Base-by-base conservation (phyloP, 192 early-diverging fungal genomes). In the Coemansia sp. region DNA sequence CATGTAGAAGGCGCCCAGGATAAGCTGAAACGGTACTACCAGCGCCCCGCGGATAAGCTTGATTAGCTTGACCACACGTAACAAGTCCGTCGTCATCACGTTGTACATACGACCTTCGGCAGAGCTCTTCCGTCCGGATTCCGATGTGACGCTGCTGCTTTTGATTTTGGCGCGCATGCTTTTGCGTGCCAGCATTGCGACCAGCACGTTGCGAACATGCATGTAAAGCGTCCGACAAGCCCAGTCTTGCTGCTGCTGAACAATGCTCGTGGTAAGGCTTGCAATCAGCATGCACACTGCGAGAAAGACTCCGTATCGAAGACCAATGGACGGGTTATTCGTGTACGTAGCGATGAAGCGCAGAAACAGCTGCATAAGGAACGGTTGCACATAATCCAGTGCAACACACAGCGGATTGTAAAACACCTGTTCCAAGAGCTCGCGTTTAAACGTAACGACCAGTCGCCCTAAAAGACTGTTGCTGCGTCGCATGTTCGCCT, bases 1-100 rank as follows among this genome's bases (percentile, higher is more conserved):
- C 59, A 97, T 76, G 33, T 81, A 83, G 53, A 66, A 65, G 23
- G 91, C 76, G 21, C 85, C 87, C 24, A 92, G 69, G 19, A 85
- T n/a, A 43, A 85, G 77, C 64, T 88, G 86, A 21, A 83, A 54
- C 5, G 89, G 89, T 45, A 76, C 83, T 22, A 67, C 53, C 23
- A 86, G 82, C 7, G 82, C 57, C 16, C 79, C 80, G 33, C 78
- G 77, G 5, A 87, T 65, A 44, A 82, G 70, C 56, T 62, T 64
- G 25, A 65, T 60, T 29, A 81, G 65, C 46, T 82, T 84, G 18
- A 69, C 69, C 22, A 90, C 65, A 31, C 88, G 83, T 22, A 66
- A 64, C 1, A 88, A 73, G 62, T 93, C 91, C 1, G 83, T 74
- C 3, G 85, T 80, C 64, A 89, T 81, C 10, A 90, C 56, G 51